phyloP scores from a whole-genome alignment of 2,329 filamentous ascomycete species.

The Zymoseptoria ardabiliae region DNA sequence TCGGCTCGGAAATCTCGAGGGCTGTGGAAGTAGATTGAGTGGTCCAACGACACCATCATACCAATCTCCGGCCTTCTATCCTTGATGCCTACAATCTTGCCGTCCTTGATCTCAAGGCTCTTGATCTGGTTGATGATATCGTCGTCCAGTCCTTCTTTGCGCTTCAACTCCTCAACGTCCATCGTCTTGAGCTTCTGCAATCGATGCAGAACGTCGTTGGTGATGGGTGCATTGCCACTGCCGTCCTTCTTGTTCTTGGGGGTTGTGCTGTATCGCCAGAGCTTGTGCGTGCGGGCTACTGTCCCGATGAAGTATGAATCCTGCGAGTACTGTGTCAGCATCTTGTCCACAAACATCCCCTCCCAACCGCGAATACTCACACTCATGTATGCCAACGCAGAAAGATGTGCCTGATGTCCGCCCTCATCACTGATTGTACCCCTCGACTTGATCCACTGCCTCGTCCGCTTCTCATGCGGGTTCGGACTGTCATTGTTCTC shows the following conservation, averaged over 20 bases:
- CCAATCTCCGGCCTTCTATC: conserved; percentile 56
- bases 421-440: conserved; percentile 67
- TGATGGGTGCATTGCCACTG: conserved; percentile 18
- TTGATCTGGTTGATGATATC: conserved; percentile 48
- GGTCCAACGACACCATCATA: conserved; percentile 82
- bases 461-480: conserved; percentile 59
- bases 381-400: conserved; percentile 84
- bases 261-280: conserved; percentile 60
- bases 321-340: neutral
- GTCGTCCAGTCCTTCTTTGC: conserved; percentile 39
- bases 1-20: conserved; percentile 45
- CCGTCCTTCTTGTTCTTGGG: conserved; percentile 16
- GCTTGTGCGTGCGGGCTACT: conserved; percentile 68
- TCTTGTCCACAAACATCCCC: neutral
- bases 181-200: conserved; percentile 39
- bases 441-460: conserved; percentile 64
- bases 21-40: conserved; percentile 52
- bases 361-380: neutral
- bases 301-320: conserved; percentile 93
- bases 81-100: conserved; percentile 41
- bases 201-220: conserved; percentile 33
- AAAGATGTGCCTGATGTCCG: conserved; percentile 73
- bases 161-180: conserved; percentile 37
- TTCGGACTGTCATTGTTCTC: conserved; percentile 46
- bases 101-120: conserved; percentile 32